Percentiles rank a stretch among this genome's conserved stretches.
phyloP scores from a whole-genome alignment of 192 early-diverging fungal genomes.

The Linnemannia schmuckeri region DNA sequence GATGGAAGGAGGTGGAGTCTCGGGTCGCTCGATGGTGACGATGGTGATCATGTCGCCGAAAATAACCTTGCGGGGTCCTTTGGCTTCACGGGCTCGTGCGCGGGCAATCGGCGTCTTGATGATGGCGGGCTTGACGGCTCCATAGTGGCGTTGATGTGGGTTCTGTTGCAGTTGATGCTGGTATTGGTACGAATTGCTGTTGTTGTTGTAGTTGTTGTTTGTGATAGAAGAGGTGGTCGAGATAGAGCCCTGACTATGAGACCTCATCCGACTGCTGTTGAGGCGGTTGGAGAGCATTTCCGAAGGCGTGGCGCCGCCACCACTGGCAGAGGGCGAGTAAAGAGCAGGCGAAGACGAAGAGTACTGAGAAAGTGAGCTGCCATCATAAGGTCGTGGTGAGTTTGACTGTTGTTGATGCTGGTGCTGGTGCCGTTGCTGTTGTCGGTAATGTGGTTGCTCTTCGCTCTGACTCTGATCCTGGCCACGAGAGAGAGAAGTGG shows the following conservation, averaged over 20 bases:
- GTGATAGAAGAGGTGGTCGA: not conserved
- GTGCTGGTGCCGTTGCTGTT: conserved; percentile 4
- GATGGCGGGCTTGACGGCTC: conserved; percentile 25
- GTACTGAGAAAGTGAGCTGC: not conserved
- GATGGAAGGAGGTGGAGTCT: conserved; percentile 21
- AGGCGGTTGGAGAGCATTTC: not conserved
- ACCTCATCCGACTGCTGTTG: not conserved
- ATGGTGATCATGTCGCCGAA: conserved; percentile 51
- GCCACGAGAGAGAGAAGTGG: conserved; percentile 6
- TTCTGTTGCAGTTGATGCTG: conserved; percentile 11
- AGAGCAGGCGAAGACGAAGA: not conserved
- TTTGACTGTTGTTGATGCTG: not conserved
- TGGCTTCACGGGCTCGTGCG: conserved; percentile 13
- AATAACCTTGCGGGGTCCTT: conserved; percentile 33
- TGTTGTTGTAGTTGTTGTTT: not conserved
- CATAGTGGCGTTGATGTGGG: conserved; percentile 1
- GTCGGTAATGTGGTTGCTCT: conserved; percentile 7
- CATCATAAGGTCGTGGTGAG: not conserved
- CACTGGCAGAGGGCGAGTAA: not conserved
- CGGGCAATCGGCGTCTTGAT: conserved; percentile 26
- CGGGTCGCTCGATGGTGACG: conserved; percentile 25
- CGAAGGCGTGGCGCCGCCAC: not conserved
- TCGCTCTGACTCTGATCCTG: conserved; percentile 8
- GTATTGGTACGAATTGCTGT: conserved; percentile 3
- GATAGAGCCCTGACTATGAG: not conserved